These are phyloP conservation scores for Paraphoma sp. DNA, from an alignment of 2,329 filamentous ascomycete species.

Conservation along the genomic window DNA sequence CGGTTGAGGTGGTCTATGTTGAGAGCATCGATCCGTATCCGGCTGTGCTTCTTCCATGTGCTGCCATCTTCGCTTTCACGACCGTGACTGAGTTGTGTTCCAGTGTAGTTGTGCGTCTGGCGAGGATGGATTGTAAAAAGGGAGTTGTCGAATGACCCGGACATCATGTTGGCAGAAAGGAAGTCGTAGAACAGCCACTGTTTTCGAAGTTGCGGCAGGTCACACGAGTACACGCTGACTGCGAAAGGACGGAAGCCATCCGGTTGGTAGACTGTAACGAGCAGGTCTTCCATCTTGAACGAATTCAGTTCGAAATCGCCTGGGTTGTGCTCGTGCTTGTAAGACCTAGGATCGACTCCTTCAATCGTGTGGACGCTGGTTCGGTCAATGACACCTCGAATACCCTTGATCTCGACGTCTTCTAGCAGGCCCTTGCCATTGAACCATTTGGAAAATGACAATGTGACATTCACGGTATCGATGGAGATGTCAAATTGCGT, in stretches of 20 bases:
- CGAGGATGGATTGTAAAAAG: conserved; percentile 96
- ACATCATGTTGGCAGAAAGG: conserved; percentile 93
- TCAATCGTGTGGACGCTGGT: conserved; percentile 78
- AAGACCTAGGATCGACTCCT: conserved; percentile 82
- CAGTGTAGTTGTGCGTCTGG: conserved; percentile 81
- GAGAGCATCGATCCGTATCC: conserved; percentile 88
- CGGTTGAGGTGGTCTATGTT: conserved; percentile 96
- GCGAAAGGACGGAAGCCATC: conserved; percentile 91
- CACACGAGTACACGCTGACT: conserved; percentile 94
- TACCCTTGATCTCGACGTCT: conserved; percentile 92
- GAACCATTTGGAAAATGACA: conserved; percentile 99
- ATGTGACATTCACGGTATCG: conserved; percentile 91
- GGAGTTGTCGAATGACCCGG: conserved; percentile 92
- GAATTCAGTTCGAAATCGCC: conserved; percentile 97
- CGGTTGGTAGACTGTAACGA: conserved; percentile 91
- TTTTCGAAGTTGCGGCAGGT: conserved; percentile 89
- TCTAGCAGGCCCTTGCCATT: conserved; percentile 91
- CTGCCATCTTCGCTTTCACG: conserved; percentile 68
- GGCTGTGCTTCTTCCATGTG: conserved; percentile 94
- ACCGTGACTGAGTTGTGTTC: conserved; percentile 64
- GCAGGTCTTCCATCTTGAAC: conserved; percentile 93
- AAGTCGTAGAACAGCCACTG: conserved; percentile 99
- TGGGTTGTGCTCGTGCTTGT: conserved; percentile 83
- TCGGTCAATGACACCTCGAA: conserved; percentile 89
- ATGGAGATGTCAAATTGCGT: conserved; percentile 97